A percentile compares a stretch with the other conserved stretches of the same genome.
These are phyloP conservation scores for Breviolum minutum DNA, from an alignment of 73 alveolate genomes.

Conservation along the genomic window DNA sequence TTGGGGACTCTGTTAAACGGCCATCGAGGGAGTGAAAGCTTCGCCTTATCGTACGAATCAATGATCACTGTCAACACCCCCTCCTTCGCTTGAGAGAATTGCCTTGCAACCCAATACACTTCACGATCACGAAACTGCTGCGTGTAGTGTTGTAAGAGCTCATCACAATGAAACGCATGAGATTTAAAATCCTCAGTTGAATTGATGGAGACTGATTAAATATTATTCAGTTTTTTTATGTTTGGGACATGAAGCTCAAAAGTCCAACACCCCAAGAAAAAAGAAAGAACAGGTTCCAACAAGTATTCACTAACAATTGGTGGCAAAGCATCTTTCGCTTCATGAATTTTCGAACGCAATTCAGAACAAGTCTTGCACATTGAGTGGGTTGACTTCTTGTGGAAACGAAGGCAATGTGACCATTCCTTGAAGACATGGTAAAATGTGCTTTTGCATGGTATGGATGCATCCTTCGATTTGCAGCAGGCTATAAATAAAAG, in stretches of 20 bases:
- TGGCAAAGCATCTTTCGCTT: not conserved
- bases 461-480: not conserved
- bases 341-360: not conserved
- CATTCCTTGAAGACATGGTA: not conserved
- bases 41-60: not conserved
- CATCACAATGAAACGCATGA: not conserved
- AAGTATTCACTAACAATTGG: no score
- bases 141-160: not conserved
- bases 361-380: not conserved
- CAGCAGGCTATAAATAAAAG: not conserved
- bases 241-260: no score
- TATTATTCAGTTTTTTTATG: not conserved
- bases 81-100: not conserved
- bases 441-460: not conserved
- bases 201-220: not conserved
- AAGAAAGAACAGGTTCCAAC: no score
- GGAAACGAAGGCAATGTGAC: not conserved
- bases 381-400: not conserved
- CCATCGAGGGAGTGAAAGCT: not conserved
- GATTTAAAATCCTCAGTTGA: not conserved
- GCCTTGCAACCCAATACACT: not conserved
- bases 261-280: no score
- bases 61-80: not conserved
- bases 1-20: not conserved
- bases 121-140: constrained; percentile 18